Evolutionary conservation across 1,139 yeast genomes (phyloP), one percentile per base, ranked within the genome.

Genomic region (Yamadazyma jaroonii): DNA sequence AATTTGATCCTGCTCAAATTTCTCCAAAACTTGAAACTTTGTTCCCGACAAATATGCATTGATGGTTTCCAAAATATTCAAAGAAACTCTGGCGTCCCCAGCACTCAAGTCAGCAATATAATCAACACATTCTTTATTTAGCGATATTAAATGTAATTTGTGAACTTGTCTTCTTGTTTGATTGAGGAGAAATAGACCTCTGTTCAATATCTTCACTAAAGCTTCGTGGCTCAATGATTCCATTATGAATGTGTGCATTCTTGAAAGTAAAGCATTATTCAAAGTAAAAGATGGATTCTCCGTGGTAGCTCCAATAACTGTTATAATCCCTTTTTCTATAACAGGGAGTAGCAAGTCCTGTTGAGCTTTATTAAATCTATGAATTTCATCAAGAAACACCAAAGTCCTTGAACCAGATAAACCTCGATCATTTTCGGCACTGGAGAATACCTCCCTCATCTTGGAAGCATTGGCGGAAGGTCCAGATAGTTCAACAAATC

Each of bases 281-380:
- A 92, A 60, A 39, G 86, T 88, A 59, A 92, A 94, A 22, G 96
- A 85, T 1, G 98, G 98, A 54, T 94, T 94, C 57, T 92, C 98
- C 1, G 98, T 92, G 0, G 98, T 94, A 7, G 98, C 97, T 1
- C 98, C 98, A 38, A 92, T 81, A 3, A 84, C 71, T 0, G 82
- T 76, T 6, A 82, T 71, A 6, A 71, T 65, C 0, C 90, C 89
- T 42, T 75, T 70, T 53, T 85, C 95, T 22, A 84, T 79, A 39
- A 79, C 82, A 0, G 88, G 88, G 9, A 85, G 63, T 40, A 94
- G 77, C 22, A 86, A 64, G 59, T 94, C 98, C 55, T 94, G 98
- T 44, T 89, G 97, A 0, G 85, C 77, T 49, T 88, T 86, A 56
- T 86, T 89, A 59, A 87, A 89, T 36, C 98, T 65, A 55, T 92